Base-by-base conservation (phyloP, 768 basidiomycete species). In the Chalciporus sphaerocephalus region DNA sequence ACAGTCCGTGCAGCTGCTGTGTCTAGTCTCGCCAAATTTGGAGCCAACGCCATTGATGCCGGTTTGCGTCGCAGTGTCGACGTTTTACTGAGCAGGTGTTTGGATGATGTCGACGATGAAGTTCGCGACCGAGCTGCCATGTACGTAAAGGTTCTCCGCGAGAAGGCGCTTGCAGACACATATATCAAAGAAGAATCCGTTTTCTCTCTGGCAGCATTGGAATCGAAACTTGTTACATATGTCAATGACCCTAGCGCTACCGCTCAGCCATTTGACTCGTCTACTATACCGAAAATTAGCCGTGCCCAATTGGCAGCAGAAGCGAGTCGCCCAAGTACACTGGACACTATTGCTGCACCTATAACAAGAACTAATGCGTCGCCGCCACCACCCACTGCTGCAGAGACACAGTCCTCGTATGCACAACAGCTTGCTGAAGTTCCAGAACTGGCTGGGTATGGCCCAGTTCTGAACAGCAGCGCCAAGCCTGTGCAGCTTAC, bases 31-130 rank as follows among this genome's bases (percentile, higher is more conserved):
- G 96, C 92, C 42, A 98, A 98, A 71, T 98, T 99, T 55, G 96
- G 96, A 45, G 84, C 96, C 40, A 90, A 91, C 58, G 85, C 90
- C 13, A 69, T 76, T 5, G 96, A 98, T 64, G 66, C 71, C 40
- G 74, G 79, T 28, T 73, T 97, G 47, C 85, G 86, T 67, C 85
- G 81, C 66, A 95, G 92, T 58, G 82, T 99, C 44, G 78, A 78
- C 37, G 93, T 97, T 27, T 74, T 99, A 35, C 73, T 99, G 34
- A 87, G 18, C 40, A 93, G 93, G 51, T 99, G 96, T 62, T 72
- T 99, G 56, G 95, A 98, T 62, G 96, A 99, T 64, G 91, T 97
- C 16, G 96, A 99, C 50, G 96, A 99, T 59, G 96, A 99, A 73
- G 96, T 99, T 42, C 84, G 96, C 35, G 96, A 99, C 67, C 87